Conservation (phyloP, 768 basidiomycete species). For the Mycena floridula region DNA sequence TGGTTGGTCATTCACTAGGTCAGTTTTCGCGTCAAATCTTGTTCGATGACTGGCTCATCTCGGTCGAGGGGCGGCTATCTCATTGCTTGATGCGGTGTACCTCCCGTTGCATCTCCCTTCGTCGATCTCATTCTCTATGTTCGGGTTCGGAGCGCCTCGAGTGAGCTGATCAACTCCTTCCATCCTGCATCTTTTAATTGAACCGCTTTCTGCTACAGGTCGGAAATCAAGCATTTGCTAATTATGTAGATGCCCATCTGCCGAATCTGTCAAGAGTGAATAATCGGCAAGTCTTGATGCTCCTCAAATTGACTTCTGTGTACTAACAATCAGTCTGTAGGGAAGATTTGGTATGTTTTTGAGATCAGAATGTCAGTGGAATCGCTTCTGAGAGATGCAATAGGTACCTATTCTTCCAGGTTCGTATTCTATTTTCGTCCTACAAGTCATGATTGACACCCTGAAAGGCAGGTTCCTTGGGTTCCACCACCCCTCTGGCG, state of each 20-base stretch:
- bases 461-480: conserved; percentile 29
- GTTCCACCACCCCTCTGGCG: conserved; percentile 39
- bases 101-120: conserved; percentile 43
- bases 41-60: neutral
- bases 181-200: neutral
- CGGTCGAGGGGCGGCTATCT: conserved; percentile 26
- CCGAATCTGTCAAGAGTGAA: conserved; percentile 45
- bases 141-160: conserved; percentile 39
- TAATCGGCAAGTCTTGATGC: conserved; percentile 33
- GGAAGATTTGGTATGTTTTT: conserved; percentile 19
- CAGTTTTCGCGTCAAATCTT: neutral
- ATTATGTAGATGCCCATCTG: conserved; percentile 43
- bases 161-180: conserved; percentile 13
- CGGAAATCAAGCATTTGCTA: conserved; percentile 53
- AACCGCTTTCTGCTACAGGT: conserved; percentile 29
- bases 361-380: no score
- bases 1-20: conserved; percentile 36
- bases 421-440: conserved; percentile 4
- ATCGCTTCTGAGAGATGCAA: neutral
- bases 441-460: conserved; percentile 4
- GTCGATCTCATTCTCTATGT: conserved; percentile 26
- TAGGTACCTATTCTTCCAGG: conserved; percentile 34
- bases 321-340: conserved; percentile 6
- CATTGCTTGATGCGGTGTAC: conserved; percentile 45
- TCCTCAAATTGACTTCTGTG: neutral